These are phyloP conservation scores for Penicillium thymicola DNA, from an alignment of 2,329 filamentous ascomycete genomes.

Conservation along the genomic window DNA sequence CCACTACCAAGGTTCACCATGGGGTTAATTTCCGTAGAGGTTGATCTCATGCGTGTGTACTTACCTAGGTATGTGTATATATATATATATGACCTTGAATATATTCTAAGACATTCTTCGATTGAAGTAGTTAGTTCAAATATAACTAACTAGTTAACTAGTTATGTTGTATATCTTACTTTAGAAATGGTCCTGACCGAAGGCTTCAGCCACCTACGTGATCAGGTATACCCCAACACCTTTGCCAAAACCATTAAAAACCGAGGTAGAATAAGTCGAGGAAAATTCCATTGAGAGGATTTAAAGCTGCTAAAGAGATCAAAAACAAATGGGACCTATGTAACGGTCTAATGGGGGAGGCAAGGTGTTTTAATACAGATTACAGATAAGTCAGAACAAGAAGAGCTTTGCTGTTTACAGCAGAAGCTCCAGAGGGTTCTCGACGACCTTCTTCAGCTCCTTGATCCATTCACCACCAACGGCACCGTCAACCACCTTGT, in stretches of 20 bases:
- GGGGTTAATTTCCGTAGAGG: background rate
- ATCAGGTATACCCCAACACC: background rate
- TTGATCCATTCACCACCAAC: conserved; percentile 95
- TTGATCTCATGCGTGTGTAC: too few species aligned
- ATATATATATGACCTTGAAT: too few species aligned
- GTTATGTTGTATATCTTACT: too few species aligned
- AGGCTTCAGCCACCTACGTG: conserved; percentile 13
- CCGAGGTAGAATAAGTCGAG: conserved; percentile 8
- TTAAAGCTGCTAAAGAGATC: conserved; percentile 31
- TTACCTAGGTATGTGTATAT: too few species aligned
- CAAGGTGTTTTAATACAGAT: conserved; percentile 39
- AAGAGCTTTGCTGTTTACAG: conserved; percentile 56
- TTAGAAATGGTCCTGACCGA: background rate
- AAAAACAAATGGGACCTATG: conserved; percentile 28
- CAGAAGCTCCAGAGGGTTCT: conserved; percentile 94
- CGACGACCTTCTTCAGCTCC: conserved; percentile 94
- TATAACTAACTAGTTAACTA: too few species aligned
- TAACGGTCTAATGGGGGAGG: conserved; percentile 24
- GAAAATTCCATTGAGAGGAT: conserved; percentile 29
- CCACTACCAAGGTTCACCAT: conserved; percentile 8
- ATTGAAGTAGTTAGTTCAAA: background rate
- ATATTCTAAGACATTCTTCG: background rate
- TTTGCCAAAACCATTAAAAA: background rate
- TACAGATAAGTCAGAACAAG: conserved; percentile 18
- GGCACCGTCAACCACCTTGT: conserved; percentile 96